phyloP scores from a whole-genome alignment of 139 green algal species.

The Chlorella sp. region DNA sequence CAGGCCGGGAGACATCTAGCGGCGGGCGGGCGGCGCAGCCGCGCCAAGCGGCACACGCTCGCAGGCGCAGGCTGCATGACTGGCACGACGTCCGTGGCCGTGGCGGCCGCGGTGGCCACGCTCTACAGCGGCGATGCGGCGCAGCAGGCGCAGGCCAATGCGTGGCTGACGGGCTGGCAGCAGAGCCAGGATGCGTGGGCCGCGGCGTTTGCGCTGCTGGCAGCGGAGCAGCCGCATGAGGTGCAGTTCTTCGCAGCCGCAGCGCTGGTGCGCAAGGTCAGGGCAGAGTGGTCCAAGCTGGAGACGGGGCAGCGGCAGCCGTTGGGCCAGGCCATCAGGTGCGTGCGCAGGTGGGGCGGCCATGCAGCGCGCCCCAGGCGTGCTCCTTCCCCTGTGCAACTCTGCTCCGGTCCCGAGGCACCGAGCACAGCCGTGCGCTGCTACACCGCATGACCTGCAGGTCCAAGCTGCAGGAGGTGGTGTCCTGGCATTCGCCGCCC shows the following conservation, averaged over 20 bases:
- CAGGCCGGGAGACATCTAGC: no score
- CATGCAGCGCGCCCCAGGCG: no score
- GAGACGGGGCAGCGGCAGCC: constrained; percentile 19
- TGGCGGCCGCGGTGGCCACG: constrained; percentile 41
- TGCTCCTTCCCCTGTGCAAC: no score
- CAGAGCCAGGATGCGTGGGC: constrained; percentile 49
- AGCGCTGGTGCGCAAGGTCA: constrained; percentile 59
- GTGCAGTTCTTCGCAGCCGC: constrained; percentile 65
- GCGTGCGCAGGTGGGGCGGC: no score
- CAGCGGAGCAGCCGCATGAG: constrained; percentile 23
- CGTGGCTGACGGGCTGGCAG: constrained; percentile 54
- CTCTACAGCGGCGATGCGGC: constrained; percentile 41
- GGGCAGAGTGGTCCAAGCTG: constrained; percentile 53
- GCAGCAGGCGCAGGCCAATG: constrained; percentile 47
- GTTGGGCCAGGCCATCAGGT: constrained; percentile 26
- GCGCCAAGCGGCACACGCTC: no score
- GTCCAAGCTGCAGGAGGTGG: constrained; percentile 23
- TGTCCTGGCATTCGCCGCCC: constrained; percentile 10
- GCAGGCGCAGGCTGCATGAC: no score
- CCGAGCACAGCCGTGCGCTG: no score
- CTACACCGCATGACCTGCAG: no score
- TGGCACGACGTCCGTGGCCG: no score
- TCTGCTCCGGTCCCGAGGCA: no score
- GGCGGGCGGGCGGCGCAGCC: no score
- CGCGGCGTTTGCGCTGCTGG: constrained; percentile 44